Evolutionary conservation across 495 filamentous ascomycete species (phyloP).

Genomic region (Parathielavia appendiculata): DNA sequence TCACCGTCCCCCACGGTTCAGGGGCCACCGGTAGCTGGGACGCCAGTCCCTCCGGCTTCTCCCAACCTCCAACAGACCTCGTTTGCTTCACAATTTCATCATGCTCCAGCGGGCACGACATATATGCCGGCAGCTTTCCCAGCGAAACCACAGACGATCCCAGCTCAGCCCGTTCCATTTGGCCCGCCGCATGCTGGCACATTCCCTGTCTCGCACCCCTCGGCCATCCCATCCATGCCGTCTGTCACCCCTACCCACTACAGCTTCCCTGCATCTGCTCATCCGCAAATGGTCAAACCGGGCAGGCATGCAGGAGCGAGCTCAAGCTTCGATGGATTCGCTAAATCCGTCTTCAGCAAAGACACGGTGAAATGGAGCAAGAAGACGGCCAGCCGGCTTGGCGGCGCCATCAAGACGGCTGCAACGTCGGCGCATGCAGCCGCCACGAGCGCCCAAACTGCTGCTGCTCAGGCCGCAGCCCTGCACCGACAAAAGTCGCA

Average conservation of each 20-base stretch:
- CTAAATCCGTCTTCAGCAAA: slow-evolving; percentile 28
- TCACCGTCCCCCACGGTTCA: neutral
- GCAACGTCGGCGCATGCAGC: slow-evolving; percentile 18
- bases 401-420: slow-evolving; percentile 23
- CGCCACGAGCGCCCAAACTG: slow-evolving; percentile 14
- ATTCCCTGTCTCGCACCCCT: slow-evolving; percentile 1
- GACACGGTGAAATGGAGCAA: slow-evolving; percentile 30
- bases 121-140: slow-evolving; percentile 21
- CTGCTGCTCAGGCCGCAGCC: slow-evolving; percentile 13
- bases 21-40: neutral
- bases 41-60: neutral
- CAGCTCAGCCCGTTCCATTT: neutral
- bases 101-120: neutral
- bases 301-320: neutral
- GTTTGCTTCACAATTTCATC: neutral
- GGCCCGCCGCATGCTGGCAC: neutral
- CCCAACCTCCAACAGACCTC: neutral
- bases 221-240: slow-evolving; percentile 14
- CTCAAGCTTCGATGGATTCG: slow-evolving; percentile 20
- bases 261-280: neutral
- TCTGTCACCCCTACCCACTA: neutral
- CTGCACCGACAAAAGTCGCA: slow-evolving; percentile 16
- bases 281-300: neutral
- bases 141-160: slow-evolving; percentile 3
- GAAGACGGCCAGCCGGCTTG: slow-evolving; percentile 25